Percentiles rank a stretch among this genome's conserved stretches.
Evolutionary conservation across 306 rosid genomes (phyloP).

Genomic region (Cajanus cajan): DNA sequence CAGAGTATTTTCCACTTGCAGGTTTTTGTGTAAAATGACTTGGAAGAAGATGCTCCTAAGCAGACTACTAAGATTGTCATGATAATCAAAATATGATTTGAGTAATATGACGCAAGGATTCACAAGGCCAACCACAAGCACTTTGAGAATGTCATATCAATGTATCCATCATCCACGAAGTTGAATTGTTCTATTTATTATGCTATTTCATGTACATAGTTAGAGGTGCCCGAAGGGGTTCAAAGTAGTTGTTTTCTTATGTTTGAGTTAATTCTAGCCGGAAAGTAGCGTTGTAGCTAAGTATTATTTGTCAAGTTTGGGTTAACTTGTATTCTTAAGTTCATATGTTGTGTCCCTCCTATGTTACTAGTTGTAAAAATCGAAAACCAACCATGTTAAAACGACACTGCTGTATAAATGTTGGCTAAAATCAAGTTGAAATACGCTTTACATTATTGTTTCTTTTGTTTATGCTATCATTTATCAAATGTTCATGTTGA

Average conservation of each 20-base stretch:
- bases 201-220: slow-evolving; percentile 55
- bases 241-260: slow-evolving; percentile 33
- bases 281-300: slow-evolving; percentile 16
- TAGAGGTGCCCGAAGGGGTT: slow-evolving; percentile 56
- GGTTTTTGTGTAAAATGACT: slow-evolving; percentile 43
- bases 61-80: slow-evolving; percentile 31
- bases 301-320: slow-evolving; percentile 13
- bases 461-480: neutral
- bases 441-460: neutral
- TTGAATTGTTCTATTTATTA: slow-evolving; percentile 15
- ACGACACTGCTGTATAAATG: slow-evolving; percentile 22
- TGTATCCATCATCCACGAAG: slow-evolving; percentile 21
- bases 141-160: slow-evolving; percentile 28
- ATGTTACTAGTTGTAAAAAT: slow-evolving; percentile 31
- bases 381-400: slow-evolving; percentile 14
- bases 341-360: slow-evolving; percentile 19
- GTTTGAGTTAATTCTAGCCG: slow-evolving; percentile 33
- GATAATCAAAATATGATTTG: slow-evolving; percentile 31
- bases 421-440: neutral
- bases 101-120: slow-evolving; percentile 24
- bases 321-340: slow-evolving; percentile 34
- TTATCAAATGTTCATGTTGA: neutral
- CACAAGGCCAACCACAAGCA: slow-evolving; percentile 30
- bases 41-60: slow-evolving; percentile 44
- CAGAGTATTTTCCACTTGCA: slow-evolving; percentile 32